phyloP scores from a whole-genome alignment of 495 filamentous ascomycete genomes.

The Aspergillus avenaceus region DNA sequence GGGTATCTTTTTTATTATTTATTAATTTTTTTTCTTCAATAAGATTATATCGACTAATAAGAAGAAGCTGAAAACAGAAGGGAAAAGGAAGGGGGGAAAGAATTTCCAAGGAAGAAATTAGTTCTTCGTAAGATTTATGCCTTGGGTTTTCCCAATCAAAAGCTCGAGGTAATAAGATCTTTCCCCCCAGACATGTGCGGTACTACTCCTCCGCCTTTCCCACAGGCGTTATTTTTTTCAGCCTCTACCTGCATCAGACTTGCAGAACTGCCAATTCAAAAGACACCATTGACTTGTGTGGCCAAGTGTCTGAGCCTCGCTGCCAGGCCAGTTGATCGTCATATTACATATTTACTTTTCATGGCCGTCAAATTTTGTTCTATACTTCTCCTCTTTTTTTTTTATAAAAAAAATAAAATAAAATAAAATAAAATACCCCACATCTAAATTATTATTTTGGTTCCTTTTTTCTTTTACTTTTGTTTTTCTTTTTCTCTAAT shows the following conservation, averaged over 20 bases:
- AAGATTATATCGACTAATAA: no score
- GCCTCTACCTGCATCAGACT: constrained; percentile 14
- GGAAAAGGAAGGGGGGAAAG: no score
- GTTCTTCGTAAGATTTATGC: no score
- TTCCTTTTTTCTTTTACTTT: not conserved
- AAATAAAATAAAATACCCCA: not conserved
- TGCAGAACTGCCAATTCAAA: constrained; percentile 6
- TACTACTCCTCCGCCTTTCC: no score
- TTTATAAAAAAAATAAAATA: not conserved
- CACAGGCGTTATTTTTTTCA: constrained; percentile 7
- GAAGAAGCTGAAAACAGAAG: no score
- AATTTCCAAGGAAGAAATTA: no score
- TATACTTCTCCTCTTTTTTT: not conserved
- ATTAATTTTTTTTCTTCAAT: not conserved
- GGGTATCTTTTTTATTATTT: not conserved
- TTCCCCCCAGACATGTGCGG: not conserved
- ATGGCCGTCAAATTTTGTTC: not conserved
- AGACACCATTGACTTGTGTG: not conserved
- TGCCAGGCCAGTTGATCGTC: not conserved
- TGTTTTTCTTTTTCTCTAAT: no score
- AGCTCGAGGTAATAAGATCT: no score
- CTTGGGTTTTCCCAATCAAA: no score
- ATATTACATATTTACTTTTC: not conserved
- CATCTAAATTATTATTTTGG: not conserved
- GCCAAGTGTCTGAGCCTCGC: constrained; percentile 9